phyloP scores from a whole-genome alignment of 306 rosid species.

The Pyrus pyrifolia region DNA sequence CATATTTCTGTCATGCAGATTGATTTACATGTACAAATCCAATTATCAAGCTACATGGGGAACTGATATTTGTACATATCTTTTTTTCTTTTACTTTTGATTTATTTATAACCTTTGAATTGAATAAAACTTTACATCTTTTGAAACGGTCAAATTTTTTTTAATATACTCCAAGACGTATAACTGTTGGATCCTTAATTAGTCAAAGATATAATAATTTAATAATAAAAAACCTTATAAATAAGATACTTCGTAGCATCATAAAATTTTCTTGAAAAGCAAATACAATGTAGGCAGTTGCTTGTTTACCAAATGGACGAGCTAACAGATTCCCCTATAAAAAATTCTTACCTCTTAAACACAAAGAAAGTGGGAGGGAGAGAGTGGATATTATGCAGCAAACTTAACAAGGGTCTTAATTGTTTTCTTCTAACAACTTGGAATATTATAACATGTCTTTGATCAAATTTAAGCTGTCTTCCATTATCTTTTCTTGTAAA shows the following conservation, averaged over 20 bases:
- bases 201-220: too few species aligned
- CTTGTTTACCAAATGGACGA: slow-evolving; percentile 9
- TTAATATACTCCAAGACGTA: too few species aligned
- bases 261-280: too few species aligned
- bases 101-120: too few species aligned
- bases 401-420: background rate
- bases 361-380: background rate
- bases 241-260: too few species aligned
- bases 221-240: too few species aligned
- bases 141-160: too few species aligned
- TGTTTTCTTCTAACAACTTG: background rate
- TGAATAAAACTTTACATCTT: too few species aligned
- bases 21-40: too few species aligned
- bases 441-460: background rate
- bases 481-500: background rate
- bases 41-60: background rate
- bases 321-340: slow-evolving; percentile 8
- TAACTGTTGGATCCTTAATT: too few species aligned
- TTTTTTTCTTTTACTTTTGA: too few species aligned
- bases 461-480: background rate
- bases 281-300: slow-evolving; percentile 11
- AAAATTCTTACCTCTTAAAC: background rate
- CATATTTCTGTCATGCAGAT: too few species aligned
- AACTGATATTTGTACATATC: background rate
- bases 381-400: background rate